These are phyloP conservation scores for Xerocomellus amylosporus DNA, from an alignment of 768 basidiomycete species.

Conservation along the genomic window DNA sequence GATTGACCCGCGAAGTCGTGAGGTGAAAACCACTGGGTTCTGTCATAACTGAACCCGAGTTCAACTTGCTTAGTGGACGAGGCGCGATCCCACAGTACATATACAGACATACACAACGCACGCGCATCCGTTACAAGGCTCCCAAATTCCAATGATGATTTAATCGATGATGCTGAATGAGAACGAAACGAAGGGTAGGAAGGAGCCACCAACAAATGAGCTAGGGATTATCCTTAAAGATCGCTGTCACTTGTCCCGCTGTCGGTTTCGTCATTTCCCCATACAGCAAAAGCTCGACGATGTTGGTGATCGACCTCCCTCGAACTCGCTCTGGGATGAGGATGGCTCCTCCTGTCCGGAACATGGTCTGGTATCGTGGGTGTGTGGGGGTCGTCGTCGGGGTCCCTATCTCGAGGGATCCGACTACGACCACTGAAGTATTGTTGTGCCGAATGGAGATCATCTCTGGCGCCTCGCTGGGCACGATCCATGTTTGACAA, in stretches of 20 bases:
- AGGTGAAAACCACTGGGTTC: conserved; percentile 29
- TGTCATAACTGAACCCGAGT: conserved; percentile 8
- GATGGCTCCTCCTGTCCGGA: conserved; percentile 12
- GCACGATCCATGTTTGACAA: conserved; percentile 34
- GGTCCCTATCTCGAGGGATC: conserved; percentile 59
- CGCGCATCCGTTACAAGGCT: background rate
- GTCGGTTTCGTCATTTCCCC: conserved; percentile 87
- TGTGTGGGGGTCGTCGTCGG: conserved; percentile 58
- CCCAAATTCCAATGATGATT: background rate
- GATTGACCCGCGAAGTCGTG: conserved; percentile 41
- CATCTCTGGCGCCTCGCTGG: conserved; percentile 52
- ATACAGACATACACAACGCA: conserved; percentile 5
- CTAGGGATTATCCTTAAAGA: conserved; percentile 18
- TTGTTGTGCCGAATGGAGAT: conserved; percentile 42
- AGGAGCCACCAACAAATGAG: background rate
- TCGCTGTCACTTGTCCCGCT: conserved; percentile 79
- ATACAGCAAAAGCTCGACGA: conserved; percentile 73
- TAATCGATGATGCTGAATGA: background rate
- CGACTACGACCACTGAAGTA: conserved; percentile 47
- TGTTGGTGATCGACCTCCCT: conserved; percentile 28
- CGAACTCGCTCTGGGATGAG: conserved; percentile 9
- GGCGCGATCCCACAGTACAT: conserved; percentile 10
- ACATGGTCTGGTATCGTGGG: conserved; percentile 49
- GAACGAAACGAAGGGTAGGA: conserved; percentile 1
- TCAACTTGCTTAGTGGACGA: background rate